Percentiles rank a stretch among this genome's conserved stretches.
Conservation (phyloP, 768 basidiomycete genomes). For the Russula lepida region DNA sequence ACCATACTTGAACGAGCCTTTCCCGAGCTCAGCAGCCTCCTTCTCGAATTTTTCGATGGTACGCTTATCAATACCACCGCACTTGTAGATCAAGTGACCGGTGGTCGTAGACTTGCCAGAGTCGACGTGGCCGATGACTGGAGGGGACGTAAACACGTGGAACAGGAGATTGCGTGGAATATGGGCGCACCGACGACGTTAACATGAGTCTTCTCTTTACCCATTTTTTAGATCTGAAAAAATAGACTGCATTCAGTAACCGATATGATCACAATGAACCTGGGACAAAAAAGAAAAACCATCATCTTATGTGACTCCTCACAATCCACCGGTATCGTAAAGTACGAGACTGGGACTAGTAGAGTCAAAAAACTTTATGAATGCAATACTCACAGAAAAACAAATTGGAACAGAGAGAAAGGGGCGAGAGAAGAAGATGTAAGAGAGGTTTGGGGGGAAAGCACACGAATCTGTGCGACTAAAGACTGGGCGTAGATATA, state of each 20-base stretch:
- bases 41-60: constrained; percentile 99
- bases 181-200: constrained; percentile 85
- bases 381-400: constrained; percentile 34
- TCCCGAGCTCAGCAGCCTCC: constrained; percentile 99
- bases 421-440: constrained; percentile 40
- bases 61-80: constrained; percentile 99
- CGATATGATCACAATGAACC: background rate
- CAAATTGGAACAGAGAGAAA: constrained; percentile 34
- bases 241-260: constrained; percentile 7
- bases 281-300: background rate
- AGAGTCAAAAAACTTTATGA: constrained; percentile 5
- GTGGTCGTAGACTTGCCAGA: constrained; percentile 99
- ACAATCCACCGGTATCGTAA: constrained; percentile 14
- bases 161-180: constrained; percentile 21
- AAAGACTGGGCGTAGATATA: constrained; percentile 29
- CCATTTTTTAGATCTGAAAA: constrained; percentile 66
- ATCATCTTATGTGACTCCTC: constrained; percentile 15
- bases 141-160: constrained; percentile 26
- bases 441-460: constrained; percentile 34
- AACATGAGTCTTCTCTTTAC: constrained; percentile 94
- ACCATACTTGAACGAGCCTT: constrained; percentile 99
- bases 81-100: constrained; percentile 99
- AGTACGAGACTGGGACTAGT: background rate
- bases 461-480: constrained; percentile 22
- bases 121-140: constrained; percentile 99